A percentile compares a stretch with the other conserved stretches of the same genome.
Conservation (phyloP, 1,139 yeast species). For the Kazachstania sp. region DNA sequence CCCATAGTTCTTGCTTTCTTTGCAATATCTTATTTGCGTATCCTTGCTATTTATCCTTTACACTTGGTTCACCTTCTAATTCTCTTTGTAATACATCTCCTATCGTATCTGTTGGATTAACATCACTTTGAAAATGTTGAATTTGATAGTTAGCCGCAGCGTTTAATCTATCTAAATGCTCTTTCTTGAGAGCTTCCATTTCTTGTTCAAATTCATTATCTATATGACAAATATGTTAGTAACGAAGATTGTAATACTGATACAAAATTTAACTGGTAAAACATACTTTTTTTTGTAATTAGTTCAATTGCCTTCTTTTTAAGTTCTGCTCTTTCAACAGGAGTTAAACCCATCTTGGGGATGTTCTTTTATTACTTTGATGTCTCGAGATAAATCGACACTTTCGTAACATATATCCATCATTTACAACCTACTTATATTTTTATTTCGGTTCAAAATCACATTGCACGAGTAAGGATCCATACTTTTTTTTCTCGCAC, state of each 20-base stretch:
- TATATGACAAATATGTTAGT: neutral
- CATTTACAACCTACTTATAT: too few species aligned
- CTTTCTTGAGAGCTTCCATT: neutral
- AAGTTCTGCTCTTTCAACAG: slow-evolving; percentile 1
- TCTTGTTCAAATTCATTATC: slow-evolving; percentile 1
- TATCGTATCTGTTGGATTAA: neutral
- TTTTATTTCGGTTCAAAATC: too few species aligned
- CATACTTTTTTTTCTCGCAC: too few species aligned
- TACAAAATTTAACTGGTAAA: neutral
- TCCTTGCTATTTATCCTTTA: too few species aligned
- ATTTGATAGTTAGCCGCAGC: neutral
- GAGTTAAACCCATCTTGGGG: slow-evolving; percentile 2
- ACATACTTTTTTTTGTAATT: slow-evolving; percentile 4
- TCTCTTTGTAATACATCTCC: slow-evolving; percentile 2
- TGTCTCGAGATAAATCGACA: too few species aligned
- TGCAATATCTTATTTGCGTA: too few species aligned
- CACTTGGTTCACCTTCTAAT: neutral
- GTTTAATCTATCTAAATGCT: neutral
- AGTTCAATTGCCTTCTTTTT: slow-evolving; percentile 2
- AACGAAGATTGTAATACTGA: neutral
- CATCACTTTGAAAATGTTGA: neutral
- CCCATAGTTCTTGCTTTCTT: too few species aligned
- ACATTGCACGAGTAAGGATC: too few species aligned
- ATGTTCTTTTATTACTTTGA: too few species aligned
- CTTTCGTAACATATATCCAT: too few species aligned